Evolutionary conservation across 139 green algal genomes (phyloP), one percentile per base, ranked within the genome.

Genomic region (Marvania coccoides): DNA sequence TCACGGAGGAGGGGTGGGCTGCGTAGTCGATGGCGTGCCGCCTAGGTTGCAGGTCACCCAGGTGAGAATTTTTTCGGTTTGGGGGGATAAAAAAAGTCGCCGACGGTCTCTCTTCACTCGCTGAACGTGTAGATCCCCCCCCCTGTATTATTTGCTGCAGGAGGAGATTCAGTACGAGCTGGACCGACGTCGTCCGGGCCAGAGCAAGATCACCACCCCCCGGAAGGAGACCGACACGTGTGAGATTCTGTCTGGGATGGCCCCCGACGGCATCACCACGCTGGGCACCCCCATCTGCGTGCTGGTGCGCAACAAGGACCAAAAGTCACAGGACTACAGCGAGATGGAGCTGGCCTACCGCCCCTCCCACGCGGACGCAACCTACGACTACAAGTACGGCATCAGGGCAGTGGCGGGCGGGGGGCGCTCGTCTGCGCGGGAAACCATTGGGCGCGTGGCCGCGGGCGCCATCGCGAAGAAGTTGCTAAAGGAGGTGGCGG

Each of bases 381-480:
- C 94, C 0, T 99, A 99, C 71, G 94, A 99, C 72, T 95, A 96
- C 78, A 99, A 99, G 78, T 99, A 98, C 74, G 94, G 94, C 70
- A 96, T 98, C 48, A 79, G 94, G 2, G 93, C 94, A 6, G 80
- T 98, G 3, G 89, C 90, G 13, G 94, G 94, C n/a, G 94, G 94
- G n/a, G 94, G 94, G 19, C 72, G 94, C 19, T 95, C 88, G 23
- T 95, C 85, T 15, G 94, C 94, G 4, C 79, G 94, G 3, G 94
- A 99, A 72, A 97, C 94, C 2, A 98, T 99, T 45, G 94, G 94
- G 1, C 81, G 94, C 2, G 91, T 97, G n/a, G 94, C 94, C 15
- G 94, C 93, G 14, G 94, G 94, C 0, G 94, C 94, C 7, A 74
- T 99, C 13, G 94, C 94, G 24, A 99, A 99, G 80, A 97, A 96